These are phyloP conservation scores for Chrysanthemum seticuspe DNA, from an alignment of 129 eudicot genomes.

Conservation along the genomic window DNA sequence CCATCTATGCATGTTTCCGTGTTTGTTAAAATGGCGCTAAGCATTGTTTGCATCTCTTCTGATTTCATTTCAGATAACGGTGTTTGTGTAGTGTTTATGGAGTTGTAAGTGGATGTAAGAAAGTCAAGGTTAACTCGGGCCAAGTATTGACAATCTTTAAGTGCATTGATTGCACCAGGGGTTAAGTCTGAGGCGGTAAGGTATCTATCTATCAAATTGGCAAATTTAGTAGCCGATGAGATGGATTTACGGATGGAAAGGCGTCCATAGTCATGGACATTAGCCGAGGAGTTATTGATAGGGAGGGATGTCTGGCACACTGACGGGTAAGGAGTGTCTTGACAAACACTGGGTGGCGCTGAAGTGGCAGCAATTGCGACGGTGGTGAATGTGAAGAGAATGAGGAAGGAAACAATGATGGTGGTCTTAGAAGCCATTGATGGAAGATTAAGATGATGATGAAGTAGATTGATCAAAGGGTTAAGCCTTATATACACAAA, in stretches of 20 bases:
- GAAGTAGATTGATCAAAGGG: constrained; percentile 13
- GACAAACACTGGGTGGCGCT: constrained; percentile 38
- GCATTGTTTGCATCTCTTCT: constrained; percentile 41
- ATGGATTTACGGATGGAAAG: constrained; percentile 42
- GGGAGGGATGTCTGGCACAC: constrained; percentile 43
- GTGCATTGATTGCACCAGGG: constrained; percentile 33
- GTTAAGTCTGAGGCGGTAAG: constrained; percentile 23
- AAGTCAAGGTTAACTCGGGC: constrained; percentile 35
- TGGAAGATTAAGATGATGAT: constrained; percentile 17
- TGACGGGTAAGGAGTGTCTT: constrained; percentile 43
- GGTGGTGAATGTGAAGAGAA: constrained; percentile 18
- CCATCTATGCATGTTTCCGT: constrained; percentile 58
- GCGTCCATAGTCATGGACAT: constrained; percentile 40
- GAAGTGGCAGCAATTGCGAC: background rate
- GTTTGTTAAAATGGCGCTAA: constrained; percentile 54
- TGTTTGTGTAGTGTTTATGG: constrained; percentile 23
- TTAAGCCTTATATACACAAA: constrained; percentile 9
- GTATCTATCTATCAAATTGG: constrained; percentile 24
- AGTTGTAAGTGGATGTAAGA: constrained; percentile 23
- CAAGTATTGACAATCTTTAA: constrained; percentile 48
- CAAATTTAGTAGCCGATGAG: constrained; percentile 30
- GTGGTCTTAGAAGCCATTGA: constrained; percentile 35
- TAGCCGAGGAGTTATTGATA: constrained; percentile 25
- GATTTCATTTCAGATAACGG: constrained; percentile 12
- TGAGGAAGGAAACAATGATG: constrained; percentile 12